A percentile compares a stretch with the other conserved stretches of the same genome.
Evolutionary conservation across 148 eudicot species (phyloP).

Genomic region (Amaranthus hypochondriacus): DNA sequence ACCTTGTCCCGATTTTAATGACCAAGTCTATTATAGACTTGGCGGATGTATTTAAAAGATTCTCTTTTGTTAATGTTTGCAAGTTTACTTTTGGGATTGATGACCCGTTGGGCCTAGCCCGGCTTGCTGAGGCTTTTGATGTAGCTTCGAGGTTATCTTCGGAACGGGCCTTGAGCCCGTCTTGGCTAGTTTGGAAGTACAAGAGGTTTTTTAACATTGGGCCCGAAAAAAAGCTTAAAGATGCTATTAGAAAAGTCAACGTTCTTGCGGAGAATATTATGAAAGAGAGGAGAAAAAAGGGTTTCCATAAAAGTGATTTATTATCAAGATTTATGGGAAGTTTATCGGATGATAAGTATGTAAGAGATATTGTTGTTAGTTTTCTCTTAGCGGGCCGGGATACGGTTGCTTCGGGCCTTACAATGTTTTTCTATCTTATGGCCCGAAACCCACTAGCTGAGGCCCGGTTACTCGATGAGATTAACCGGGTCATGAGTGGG

Average conservation of each 20-base stretch:
- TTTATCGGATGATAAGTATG: constrained; percentile 31
- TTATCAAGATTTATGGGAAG: constrained; percentile 52
- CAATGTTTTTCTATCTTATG: constrained; percentile 43
- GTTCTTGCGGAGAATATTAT: constrained; percentile 37
- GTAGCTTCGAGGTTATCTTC: constrained; percentile 43
- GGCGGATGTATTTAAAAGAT: constrained; percentile 42
- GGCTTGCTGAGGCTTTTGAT: constrained; percentile 46
- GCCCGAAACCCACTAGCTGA: constrained; percentile 41
- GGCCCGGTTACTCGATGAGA: constrained; percentile 36
- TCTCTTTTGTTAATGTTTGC: constrained; percentile 48
- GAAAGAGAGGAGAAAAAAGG: constrained; percentile 24
- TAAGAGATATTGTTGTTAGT: constrained; percentile 55
- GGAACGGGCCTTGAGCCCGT: constrained; percentile 32
- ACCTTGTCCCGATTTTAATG: constrained; percentile 27
- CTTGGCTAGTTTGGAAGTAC: constrained; percentile 41
- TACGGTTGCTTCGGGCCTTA: constrained; percentile 56
- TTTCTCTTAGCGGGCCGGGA: constrained; percentile 60
- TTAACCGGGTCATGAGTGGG: constrained; percentile 34
- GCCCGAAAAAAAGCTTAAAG: constrained; percentile 35
- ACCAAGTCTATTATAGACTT: constrained; percentile 27
- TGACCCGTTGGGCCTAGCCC: constrained; percentile 34
- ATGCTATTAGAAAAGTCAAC: constrained; percentile 37
- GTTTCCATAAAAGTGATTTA: constrained; percentile 30
- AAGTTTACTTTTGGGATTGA: constrained; percentile 51
- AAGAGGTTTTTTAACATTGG: constrained; percentile 43